These are phyloP conservation scores for Boletus vinaceobasis DNA, from an alignment of 768 basidiomycete species.

Conservation along the genomic window DNA sequence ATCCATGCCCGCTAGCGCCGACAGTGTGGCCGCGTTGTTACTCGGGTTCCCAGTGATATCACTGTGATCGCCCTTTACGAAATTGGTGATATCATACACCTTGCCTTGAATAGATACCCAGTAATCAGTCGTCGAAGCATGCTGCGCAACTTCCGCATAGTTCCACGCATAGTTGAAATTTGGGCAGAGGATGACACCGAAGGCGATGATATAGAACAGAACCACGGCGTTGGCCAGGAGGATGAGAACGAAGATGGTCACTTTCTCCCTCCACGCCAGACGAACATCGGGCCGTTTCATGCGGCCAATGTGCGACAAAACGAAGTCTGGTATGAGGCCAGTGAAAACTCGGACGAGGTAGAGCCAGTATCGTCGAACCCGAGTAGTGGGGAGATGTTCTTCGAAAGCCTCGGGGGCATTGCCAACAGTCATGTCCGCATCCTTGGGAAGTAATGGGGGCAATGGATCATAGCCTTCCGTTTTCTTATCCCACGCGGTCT, in stretches of 20 bases:
- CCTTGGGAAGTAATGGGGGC: conserved; percentile 36
- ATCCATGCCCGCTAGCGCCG: conserved; percentile 58
- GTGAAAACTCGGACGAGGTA: conserved; percentile 51
- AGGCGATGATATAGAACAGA: conserved; percentile 65
- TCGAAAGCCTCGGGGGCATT: conserved; percentile 49
- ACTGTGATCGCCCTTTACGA: conserved; percentile 59
- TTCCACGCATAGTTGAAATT: conserved; percentile 61
- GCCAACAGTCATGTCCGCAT: conserved; percentile 36
- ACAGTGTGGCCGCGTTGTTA: conserved; percentile 44
- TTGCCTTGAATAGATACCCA: conserved; percentile 62
- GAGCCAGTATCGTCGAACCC: conserved; percentile 57
- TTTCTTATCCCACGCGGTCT: conserved; percentile 44
- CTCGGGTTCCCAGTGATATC: conserved; percentile 54
- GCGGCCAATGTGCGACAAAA: conserved; percentile 47
- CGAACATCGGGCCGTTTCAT: conserved; percentile 69
- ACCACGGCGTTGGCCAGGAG: conserved; percentile 49
- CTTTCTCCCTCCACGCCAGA: conserved; percentile 68
- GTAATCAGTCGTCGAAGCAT: conserved; percentile 50
- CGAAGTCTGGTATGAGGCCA: conserved; percentile 53
- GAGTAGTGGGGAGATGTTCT: conserved; percentile 51
- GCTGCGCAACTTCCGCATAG: conserved; percentile 45
- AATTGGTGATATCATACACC: conserved; percentile 60
- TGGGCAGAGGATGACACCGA: conserved; percentile 60
- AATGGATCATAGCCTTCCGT: conserved; percentile 26
- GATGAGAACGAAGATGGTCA: conserved; percentile 62